Conservation (phyloP, 768 basidiomycete genomes). For the Chalciporus chontae region DNA sequence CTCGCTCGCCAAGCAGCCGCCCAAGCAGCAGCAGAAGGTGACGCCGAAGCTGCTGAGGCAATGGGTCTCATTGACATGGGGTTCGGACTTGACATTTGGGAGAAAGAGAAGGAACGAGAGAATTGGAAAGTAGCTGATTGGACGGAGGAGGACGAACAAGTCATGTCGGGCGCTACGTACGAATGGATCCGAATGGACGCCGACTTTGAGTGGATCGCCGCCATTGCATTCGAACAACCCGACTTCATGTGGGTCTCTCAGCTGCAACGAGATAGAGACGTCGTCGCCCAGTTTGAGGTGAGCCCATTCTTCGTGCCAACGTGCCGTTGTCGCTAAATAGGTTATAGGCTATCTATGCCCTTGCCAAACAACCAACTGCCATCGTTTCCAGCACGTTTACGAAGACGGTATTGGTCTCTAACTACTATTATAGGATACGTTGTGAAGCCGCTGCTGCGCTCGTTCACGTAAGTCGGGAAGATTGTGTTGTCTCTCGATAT, state of each 20-base stretch:
- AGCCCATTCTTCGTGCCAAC: constrained; percentile 21
- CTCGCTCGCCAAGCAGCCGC: constrained; percentile 90
- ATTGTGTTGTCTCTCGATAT: constrained; percentile 3
- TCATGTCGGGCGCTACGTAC: constrained; percentile 94
- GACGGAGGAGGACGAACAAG: constrained; percentile 93
- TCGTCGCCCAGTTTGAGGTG: constrained; percentile 96
- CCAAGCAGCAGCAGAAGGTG: constrained; percentile 89
- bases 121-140: constrained; percentile 98
- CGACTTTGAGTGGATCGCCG: constrained; percentile 98
- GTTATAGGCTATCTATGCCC: constrained; percentile 85
- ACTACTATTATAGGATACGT: constrained; percentile 94
- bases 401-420: constrained; percentile 89
- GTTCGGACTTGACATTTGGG: constrained; percentile 93
- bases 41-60: constrained; percentile 87
- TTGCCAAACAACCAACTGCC: constrained; percentile 75
- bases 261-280: constrained; percentile 91
- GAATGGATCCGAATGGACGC: constrained; percentile 99
- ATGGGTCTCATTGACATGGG: constrained; percentile 94
- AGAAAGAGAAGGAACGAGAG: constrained; percentile 88
- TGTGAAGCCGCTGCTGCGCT: constrained; percentile 91
- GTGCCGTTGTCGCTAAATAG: constrained; percentile 8
- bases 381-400: constrained; percentile 90
- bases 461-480: constrained; percentile 55
- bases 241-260: constrained; percentile 99
- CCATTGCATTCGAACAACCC: constrained; percentile 87